Evolutionary conservation across 306 rosid species (phyloP).

Genomic region (Betula pendula): DNA sequence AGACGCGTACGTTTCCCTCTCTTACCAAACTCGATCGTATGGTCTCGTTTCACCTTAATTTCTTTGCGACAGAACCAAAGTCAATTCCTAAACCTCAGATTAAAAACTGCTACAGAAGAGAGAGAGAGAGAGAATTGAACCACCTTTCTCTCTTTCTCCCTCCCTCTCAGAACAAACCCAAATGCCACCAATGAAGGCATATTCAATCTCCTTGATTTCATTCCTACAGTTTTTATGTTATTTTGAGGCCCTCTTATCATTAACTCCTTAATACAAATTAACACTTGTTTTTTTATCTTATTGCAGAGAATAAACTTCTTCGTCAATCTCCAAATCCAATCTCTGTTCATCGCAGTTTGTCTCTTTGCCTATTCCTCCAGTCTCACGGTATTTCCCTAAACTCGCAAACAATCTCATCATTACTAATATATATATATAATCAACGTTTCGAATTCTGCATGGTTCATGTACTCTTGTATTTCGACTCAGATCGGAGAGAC

Average conservation of each 20-base stretch:
- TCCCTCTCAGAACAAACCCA: not conserved
- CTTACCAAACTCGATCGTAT: not conserved
- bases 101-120: not conserved
- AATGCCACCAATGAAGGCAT: slow-evolving; percentile 37
- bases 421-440: not conserved
- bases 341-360: slow-evolving; percentile 49
- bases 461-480: not conserved
- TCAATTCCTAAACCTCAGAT: not conserved
- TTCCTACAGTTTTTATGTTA: not conserved
- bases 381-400: slow-evolving; percentile 53
- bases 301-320: slow-evolving; percentile 39
- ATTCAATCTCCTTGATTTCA: not conserved
- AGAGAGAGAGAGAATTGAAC: too few species aligned
- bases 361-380: slow-evolving; percentile 46
- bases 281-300: not conserved
- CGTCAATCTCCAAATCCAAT: slow-evolving; percentile 29
- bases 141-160: not conserved
- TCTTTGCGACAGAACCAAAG: not conserved
- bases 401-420: not conserved
- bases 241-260: not conserved
- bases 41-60: slow-evolving; percentile 3
- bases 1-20: not conserved
- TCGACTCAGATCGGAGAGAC: slow-evolving; percentile 84
- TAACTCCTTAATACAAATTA: not conserved
- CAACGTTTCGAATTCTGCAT: not conserved